Evolutionary conservation across 2,329 filamentous ascomycete genomes (phyloP).

Genomic region (Xylaria digitata): DNA sequence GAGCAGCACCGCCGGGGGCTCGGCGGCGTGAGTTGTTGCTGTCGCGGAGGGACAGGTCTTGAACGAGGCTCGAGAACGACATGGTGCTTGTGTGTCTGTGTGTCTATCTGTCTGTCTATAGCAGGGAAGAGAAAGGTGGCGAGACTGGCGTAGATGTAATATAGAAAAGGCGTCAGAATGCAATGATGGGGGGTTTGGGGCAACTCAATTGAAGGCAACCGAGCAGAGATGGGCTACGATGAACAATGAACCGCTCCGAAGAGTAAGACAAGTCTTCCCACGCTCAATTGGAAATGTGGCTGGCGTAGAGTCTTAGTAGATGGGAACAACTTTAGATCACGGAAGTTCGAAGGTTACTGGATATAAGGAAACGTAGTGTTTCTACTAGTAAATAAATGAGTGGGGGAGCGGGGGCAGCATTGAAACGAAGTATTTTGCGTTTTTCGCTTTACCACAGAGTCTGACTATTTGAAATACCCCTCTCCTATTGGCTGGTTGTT

Average conservation of each 20-base stretch:
- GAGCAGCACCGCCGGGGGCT: constrained; percentile 54
- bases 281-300: constrained; percentile 5
- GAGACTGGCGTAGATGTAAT: not conserved
- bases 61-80: constrained; percentile 76
- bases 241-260: not conserved
- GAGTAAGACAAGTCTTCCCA: not conserved
- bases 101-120: too few species aligned
- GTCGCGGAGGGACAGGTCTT: constrained; percentile 72
- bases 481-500: constrained; percentile 26
- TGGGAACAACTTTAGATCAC: not conserved
- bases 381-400: not conserved
- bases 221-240: not conserved
- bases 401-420: constrained; percentile 6
- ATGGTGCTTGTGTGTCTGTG: constrained; percentile 54
- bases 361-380: constrained; percentile 5
- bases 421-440: constrained; percentile 6
- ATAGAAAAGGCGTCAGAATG: not conserved
- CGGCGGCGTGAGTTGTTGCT: constrained; percentile 59
- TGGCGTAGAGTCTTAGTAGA: not conserved
- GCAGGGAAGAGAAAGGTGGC: not conserved
- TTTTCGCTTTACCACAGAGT: not conserved
- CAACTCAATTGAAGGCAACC: not conserved
- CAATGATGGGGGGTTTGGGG: too few species aligned
- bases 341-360: not conserved
- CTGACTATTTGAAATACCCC: constrained; percentile 19